phyloP scores from a whole-genome alignment of 1,139 yeast genomes.

The Sugiyamaella pinicola region DNA sequence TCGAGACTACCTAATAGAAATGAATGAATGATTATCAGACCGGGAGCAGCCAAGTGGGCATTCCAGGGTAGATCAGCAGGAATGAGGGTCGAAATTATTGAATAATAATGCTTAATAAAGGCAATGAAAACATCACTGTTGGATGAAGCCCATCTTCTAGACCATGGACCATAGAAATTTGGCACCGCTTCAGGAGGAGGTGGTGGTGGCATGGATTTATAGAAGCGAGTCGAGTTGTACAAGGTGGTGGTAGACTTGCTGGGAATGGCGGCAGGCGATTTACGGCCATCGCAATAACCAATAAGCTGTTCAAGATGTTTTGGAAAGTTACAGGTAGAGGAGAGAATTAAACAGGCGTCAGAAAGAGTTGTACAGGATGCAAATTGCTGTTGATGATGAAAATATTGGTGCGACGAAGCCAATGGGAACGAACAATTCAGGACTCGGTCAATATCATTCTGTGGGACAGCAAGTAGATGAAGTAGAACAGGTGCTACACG shows the following conservation, averaged over 20 bases:
- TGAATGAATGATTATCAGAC: slow-evolving; percentile 42
- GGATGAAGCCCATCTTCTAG: slow-evolving; percentile 59
- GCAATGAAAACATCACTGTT: slow-evolving; percentile 65
- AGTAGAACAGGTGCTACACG: slow-evolving; percentile 64
- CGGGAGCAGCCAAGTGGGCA: slow-evolving; percentile 42
- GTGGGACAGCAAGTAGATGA: slow-evolving; percentile 56
- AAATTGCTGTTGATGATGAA: slow-evolving; percentile 14
- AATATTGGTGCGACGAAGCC: slow-evolving; percentile 5
- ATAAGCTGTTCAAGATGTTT: slow-evolving; percentile 34
- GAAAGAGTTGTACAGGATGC: slow-evolving; percentile 7
- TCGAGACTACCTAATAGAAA: slow-evolving; percentile 41
- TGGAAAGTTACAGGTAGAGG: slow-evolving; percentile 30
- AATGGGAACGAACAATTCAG: slow-evolving; percentile 29
- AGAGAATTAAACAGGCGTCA: slow-evolving; percentile 11
- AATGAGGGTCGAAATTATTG: slow-evolving; percentile 37
- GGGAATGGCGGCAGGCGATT: slow-evolving; percentile 6
- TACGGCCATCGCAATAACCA: slow-evolving; percentile 26
- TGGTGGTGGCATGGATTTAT: slow-evolving; percentile 11
- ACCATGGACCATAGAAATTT: slow-evolving; percentile 72
- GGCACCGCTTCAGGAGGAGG: slow-evolving; percentile 14
- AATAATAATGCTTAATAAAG: slow-evolving; percentile 68
- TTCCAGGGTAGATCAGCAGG: slow-evolving; percentile 35
- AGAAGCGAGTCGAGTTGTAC: slow-evolving; percentile 6
- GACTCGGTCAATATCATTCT: slow-evolving; percentile 45
- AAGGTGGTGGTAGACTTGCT: slow-evolving; percentile 8